Percentiles rank a stretch among this genome's conserved stretches.
These are phyloP conservation scores for Boletus fagicola DNA, from an alignment of 768 basidiomycete genomes.

Conservation along the genomic window DNA sequence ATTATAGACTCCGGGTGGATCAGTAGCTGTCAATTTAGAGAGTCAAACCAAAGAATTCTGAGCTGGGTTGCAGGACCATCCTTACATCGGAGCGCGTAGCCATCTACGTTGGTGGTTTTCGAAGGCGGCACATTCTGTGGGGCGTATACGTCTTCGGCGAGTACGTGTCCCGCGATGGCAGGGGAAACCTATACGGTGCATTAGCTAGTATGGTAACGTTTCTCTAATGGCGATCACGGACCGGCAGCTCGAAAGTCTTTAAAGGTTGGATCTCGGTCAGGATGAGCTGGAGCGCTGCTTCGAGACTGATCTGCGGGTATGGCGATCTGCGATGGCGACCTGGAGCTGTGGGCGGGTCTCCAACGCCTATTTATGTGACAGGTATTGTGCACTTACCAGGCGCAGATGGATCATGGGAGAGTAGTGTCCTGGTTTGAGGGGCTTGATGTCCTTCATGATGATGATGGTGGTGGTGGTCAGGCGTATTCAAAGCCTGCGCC, in stretches of 20 bases:
- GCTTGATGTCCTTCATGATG: constrained; percentile 41
- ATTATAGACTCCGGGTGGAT: constrained; percentile 61
- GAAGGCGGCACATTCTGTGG: constrained; percentile 60
- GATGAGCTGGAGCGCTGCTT: constrained; percentile 61
- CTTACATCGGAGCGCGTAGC: constrained; percentile 78
- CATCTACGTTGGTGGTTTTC: constrained; percentile 81
- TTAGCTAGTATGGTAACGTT: neutral
- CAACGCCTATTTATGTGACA: neutral
- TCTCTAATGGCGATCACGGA: constrained; percentile 28
- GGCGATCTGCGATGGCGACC: constrained; percentile 75
- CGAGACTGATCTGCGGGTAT: constrained; percentile 66
- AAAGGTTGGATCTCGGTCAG: constrained; percentile 47
- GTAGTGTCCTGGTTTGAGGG: constrained; percentile 54
- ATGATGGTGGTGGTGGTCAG: constrained; percentile 24
- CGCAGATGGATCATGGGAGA: constrained; percentile 69
- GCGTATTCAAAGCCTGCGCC: constrained; percentile 13
- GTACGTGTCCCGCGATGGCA: constrained; percentile 60
- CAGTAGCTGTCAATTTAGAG: constrained; percentile 45
- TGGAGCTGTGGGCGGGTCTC: constrained; percentile 45
- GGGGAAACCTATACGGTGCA: constrained; percentile 50
- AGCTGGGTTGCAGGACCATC: constrained; percentile 12
- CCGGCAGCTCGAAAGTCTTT: constrained; percentile 39
- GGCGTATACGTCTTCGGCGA: constrained; percentile 74
- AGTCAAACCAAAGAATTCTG: constrained; percentile 1
- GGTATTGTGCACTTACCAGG: constrained; percentile 47